Conservation (phyloP, 768 basidiomycete genomes). For the Termitomyces sp. region DNA sequence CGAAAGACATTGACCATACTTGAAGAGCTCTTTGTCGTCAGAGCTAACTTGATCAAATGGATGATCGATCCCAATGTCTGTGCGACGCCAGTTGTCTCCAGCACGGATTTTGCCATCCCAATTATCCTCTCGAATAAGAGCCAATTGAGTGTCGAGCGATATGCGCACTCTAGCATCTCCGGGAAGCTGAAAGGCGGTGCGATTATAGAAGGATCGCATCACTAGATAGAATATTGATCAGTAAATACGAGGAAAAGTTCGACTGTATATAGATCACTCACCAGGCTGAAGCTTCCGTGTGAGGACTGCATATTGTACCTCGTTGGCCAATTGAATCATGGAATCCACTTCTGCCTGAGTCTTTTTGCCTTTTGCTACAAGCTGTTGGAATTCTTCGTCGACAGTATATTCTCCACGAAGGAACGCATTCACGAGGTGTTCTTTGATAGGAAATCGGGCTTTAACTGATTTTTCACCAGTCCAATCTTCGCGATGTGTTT, state of each 20-base stretch:
- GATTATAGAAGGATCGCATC: constrained; percentile 96
- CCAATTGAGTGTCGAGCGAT: constrained; percentile 94
- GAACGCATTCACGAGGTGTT: constrained; percentile 89
- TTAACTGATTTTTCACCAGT: constrained; percentile 99
- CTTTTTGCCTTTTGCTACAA: constrained; percentile 90
- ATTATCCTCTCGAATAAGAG: constrained; percentile 92
- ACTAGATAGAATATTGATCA: constrained; percentile 38
- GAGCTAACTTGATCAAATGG: constrained; percentile 74
- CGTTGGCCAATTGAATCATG: constrained; percentile 96
- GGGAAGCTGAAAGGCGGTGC: constrained; percentile 97
- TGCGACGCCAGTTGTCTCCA: constrained; percentile 89
- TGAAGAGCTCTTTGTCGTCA: constrained; percentile 91
- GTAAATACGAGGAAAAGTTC: neutral
- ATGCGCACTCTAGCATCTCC: constrained; percentile 99
- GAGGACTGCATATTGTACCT: constrained; percentile 89
- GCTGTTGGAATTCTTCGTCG: constrained; percentile 86
- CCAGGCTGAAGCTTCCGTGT: constrained; percentile 81
- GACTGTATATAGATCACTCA: constrained; percentile 26
- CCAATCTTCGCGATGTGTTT: constrained; percentile 97
- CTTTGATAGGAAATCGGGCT: constrained; percentile 92
- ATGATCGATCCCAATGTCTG: constrained; percentile 87
- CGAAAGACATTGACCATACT: constrained; percentile 35
- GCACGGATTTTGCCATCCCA: constrained; percentile 84
- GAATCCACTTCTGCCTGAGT: constrained; percentile 82
- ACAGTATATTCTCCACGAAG: constrained; percentile 86